Evolutionary conservation across 768 basidiomycete genomes (phyloP).

Genomic region (Termitomyces heimii): DNA sequence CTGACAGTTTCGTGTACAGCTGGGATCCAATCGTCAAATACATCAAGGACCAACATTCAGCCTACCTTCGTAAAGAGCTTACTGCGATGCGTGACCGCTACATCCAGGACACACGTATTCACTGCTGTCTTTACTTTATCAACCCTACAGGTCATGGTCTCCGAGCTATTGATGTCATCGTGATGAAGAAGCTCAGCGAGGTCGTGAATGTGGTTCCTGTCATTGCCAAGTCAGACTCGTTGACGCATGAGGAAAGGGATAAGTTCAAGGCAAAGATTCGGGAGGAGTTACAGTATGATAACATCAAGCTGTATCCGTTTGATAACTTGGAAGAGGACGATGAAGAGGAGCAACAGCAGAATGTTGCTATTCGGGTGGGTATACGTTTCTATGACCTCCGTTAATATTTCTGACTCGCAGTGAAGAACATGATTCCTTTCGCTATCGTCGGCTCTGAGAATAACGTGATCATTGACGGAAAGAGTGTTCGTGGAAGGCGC

Average conservation of each 20-base stretch:
- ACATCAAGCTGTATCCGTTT: slow-evolving; percentile 94
- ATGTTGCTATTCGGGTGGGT: slow-evolving; percentile 82
- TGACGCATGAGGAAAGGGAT: slow-evolving; percentile 90
- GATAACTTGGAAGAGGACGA: slow-evolving; percentile 89
- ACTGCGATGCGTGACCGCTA: slow-evolving; percentile 98
- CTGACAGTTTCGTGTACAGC: slow-evolving; percentile 32
- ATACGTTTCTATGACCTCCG: neutral
- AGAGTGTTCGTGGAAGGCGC: slow-evolving; percentile 91
- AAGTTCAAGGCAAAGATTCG: slow-evolving; percentile 96
- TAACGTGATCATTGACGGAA: slow-evolving; percentile 93
- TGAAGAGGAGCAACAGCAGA: slow-evolving; percentile 86
- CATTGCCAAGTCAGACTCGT: slow-evolving; percentile 93
- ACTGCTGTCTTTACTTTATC: slow-evolving; percentile 98
- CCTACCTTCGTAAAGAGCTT: slow-evolving; percentile 97
- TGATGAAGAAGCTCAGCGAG: slow-evolving; percentile 98
- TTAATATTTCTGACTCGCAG: neutral
- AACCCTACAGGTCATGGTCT: slow-evolving; percentile 97
- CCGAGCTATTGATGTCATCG: slow-evolving; percentile 94
- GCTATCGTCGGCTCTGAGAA: slow-evolving; percentile 97
- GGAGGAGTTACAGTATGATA: slow-evolving; percentile 85
- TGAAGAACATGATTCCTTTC: slow-evolving; percentile 89
- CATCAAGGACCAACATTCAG: slow-evolving; percentile 99
- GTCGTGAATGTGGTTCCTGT: slow-evolving; percentile 99
- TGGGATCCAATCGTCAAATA: slow-evolving; percentile 99
- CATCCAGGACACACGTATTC: slow-evolving; percentile 97